These are phyloP conservation scores for Pilobolus umbonatus DNA, from an alignment of 192 early-diverging fungal species.

Conservation along the genomic window DNA sequence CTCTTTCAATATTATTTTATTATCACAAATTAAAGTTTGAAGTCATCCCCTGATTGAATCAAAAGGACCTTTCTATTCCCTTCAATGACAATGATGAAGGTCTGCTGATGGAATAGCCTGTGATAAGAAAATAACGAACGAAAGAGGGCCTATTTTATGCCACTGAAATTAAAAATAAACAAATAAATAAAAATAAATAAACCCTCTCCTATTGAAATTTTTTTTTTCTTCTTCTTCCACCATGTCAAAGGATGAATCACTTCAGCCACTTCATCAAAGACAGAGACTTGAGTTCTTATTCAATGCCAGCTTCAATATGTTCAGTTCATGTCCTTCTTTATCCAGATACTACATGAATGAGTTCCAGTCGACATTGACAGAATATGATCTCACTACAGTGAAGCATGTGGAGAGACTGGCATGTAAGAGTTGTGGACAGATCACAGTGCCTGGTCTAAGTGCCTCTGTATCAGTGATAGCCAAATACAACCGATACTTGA, in stretches of 20 bases:
- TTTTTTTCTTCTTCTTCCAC: neutral
- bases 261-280: neutral
- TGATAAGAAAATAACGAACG: too few species aligned
- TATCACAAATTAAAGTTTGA: too few species aligned
- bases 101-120: too few species aligned
- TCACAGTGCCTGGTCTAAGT: neutral
- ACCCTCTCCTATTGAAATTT: too few species aligned
- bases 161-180: too few species aligned
- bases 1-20: too few species aligned
- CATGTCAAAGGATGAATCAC: neutral
- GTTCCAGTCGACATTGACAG: neutral
- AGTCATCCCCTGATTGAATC: too few species aligned
- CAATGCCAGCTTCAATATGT: neutral
- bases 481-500: too few species aligned
- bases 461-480: neutral
- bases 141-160: too few species aligned
- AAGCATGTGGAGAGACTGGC: neutral
- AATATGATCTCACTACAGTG: neutral
- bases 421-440: slow-evolving; percentile 6
- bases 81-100: too few species aligned
- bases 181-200: too few species aligned
- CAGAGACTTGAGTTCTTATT: neutral
- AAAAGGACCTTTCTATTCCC: too few species aligned
- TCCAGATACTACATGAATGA: slow-evolving; percentile 4
- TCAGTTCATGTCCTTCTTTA: neutral